Evolutionary conservation across 1,139 yeast genomes (phyloP).

Genomic region (Geotrichum siamense): DNA sequence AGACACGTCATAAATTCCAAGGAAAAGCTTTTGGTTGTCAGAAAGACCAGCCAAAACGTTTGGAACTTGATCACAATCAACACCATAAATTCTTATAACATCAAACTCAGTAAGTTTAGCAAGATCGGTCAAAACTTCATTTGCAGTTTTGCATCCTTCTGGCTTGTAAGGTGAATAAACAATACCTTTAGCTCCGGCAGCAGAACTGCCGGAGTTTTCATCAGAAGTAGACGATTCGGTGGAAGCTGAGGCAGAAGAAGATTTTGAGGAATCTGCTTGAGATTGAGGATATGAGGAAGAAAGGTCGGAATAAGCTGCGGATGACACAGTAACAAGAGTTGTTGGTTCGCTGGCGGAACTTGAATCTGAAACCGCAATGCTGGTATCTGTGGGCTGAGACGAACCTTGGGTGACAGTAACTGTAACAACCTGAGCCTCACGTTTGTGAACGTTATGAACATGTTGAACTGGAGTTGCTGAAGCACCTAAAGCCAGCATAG

Average conservation of each 20-base stretch:
- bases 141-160: slow-evolving; percentile 62
- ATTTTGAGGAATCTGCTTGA: slow-evolving; percentile 12
- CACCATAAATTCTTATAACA: slow-evolving; percentile 72
- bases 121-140: slow-evolving; percentile 54
- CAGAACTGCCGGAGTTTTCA: slow-evolving; percentile 23
- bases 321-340: slow-evolving; percentile 13
- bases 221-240: slow-evolving; percentile 22
- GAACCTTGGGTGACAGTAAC: slow-evolving; percentile 28
- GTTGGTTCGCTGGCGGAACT: slow-evolving; percentile 21
- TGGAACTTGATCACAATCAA: slow-evolving; percentile 72
- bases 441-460: slow-evolving; percentile 39
- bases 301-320: slow-evolving; percentile 23
- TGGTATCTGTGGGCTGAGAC: slow-evolving; percentile 23
- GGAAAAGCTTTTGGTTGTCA: slow-evolving; percentile 59
- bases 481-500: slow-evolving; percentile 23
- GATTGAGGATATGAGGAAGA: slow-evolving; percentile 24
- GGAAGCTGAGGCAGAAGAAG: slow-evolving; percentile 24
- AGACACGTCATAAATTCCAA: slow-evolving; percentile 64
- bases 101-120: slow-evolving; percentile 45
- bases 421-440: slow-evolving; percentile 29
- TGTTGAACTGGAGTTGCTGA: slow-evolving; percentile 31
- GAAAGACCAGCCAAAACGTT: slow-evolving; percentile 55
- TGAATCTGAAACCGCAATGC: neutral
- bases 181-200: slow-evolving; percentile 52
- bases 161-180: slow-evolving; percentile 75